Percentiles rank a stretch among this genome's conserved stretches.
Evolutionary conservation across 1,139 yeast species (phyloP).

Genomic region (Protomyces lactucae-debilis): DNA sequence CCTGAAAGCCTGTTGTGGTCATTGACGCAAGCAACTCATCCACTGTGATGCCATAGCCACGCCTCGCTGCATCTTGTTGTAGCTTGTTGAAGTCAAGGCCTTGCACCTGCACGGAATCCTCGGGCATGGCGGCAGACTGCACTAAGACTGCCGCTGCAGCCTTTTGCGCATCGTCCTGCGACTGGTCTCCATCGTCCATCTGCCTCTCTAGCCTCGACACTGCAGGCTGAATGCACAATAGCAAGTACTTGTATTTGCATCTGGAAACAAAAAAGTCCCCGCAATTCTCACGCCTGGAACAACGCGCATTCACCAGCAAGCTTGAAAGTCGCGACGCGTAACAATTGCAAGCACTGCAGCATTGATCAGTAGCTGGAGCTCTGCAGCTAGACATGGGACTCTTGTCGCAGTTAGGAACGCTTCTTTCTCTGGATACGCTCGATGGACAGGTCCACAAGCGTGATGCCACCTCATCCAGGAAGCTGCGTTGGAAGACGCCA

Average conservation of each 20-base stretch:
- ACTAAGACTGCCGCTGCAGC: conserved; percentile 87
- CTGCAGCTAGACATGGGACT: background rate
- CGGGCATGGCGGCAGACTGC: conserved; percentile 81
- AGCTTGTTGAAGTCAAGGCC: conserved; percentile 81
- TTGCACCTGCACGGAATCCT: conserved; percentile 63
- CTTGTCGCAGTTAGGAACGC: background rate
- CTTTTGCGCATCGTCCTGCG: conserved; percentile 2
- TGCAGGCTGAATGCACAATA: background rate
- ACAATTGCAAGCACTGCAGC: background rate
- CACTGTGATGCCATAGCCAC: conserved; percentile 59
- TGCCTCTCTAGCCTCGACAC: background rate
- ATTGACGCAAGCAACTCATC: conserved; percentile 67
- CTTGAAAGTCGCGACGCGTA: background rate
- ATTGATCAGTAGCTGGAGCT: background rate
- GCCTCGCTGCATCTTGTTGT: conserved; percentile 44
- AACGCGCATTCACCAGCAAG: background rate
- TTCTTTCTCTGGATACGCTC: conserved; percentile 17
- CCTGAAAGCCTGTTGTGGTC: conserved; percentile 98
- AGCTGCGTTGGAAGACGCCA: conserved; percentile 24
- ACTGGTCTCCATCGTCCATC: background rate
- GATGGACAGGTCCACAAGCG: conserved; percentile 16
- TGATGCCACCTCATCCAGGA: background rate
- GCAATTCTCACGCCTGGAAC: background rate
- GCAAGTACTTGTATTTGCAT: no score
- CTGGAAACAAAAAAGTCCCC: background rate